Conservation (phyloP, 108 stramenopile species). For the Fistulifera solaris region DNA sequence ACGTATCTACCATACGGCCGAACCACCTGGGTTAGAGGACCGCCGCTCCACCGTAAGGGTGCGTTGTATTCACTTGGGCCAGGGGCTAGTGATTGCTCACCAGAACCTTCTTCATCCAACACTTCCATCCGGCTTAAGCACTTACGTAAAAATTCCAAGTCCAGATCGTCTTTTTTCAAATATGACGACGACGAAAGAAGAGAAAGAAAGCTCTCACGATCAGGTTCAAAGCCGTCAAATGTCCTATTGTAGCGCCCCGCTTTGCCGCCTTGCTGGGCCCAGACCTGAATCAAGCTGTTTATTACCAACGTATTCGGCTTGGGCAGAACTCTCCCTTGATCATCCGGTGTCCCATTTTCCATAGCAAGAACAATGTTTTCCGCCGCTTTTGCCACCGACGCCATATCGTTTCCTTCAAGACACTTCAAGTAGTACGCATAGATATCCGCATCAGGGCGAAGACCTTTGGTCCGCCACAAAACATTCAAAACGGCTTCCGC, state of each 20-base stretch:
- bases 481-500: constrained; percentile 27
- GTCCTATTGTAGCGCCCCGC: constrained; percentile 18
- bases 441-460: constrained; percentile 41
- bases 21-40: not conserved
- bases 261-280: constrained; percentile 30
- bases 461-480: constrained; percentile 18
- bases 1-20: constrained; percentile 21
- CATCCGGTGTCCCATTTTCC: constrained; percentile 13
- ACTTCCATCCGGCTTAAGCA: constrained; percentile 35
- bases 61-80: constrained; percentile 52
- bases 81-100: constrained; percentile 17
- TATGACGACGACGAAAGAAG: constrained; percentile 28
- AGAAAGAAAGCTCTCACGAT: constrained; percentile 29
- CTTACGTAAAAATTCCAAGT: constrained; percentile 27
- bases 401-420: constrained; percentile 24
- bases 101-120: constrained; percentile 12
- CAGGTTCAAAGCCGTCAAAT: constrained; percentile 26
- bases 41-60: constrained; percentile 46
- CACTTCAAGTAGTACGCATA: constrained; percentile 59
- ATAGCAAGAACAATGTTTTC: constrained; percentile 41
- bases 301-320: constrained; percentile 38
- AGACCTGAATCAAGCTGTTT: constrained; percentile 46
- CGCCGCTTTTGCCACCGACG: constrained; percentile 24
- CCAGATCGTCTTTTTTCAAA: constrained; percentile 26
- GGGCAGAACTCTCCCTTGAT: constrained; percentile 28